Percentiles rank a stretch among this genome's conserved stretches.
Conservation (phyloP, 371 early-diverging fungal species). For the Lichtheimia hyalospora region DNA sequence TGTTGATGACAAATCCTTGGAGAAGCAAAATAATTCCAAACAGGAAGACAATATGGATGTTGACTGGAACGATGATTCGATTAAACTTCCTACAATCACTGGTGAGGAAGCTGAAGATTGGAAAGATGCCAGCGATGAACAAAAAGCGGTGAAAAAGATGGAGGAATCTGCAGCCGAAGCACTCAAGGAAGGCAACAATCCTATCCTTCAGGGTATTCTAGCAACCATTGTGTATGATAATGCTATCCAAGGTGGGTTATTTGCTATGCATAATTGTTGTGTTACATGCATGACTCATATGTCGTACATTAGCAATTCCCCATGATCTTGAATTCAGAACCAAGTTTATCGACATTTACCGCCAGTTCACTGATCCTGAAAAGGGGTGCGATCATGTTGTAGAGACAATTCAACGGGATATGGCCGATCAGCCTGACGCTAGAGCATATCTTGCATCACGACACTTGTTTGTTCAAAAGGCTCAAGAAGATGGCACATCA, state of each 20-base stretch:
- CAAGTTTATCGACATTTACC: slow-evolving; percentile 70
- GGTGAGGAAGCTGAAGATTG: slow-evolving; percentile 54
- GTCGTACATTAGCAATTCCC: slow-evolving; percentile 56
- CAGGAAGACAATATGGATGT: slow-evolving; percentile 37
- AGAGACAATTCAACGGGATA: slow-evolving; percentile 63
- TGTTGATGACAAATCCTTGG: slow-evolving; percentile 44
- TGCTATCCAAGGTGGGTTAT: slow-evolving; percentile 67
- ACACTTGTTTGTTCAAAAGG: slow-evolving; percentile 31
- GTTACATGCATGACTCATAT: background rate
- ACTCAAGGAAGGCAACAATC: slow-evolving; percentile 58
- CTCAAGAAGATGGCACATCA: slow-evolving; percentile 28
- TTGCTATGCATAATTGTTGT: background rate
- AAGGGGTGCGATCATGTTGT: slow-evolving; percentile 52
- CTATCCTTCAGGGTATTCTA: slow-evolving; percentile 79
- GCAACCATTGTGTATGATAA: slow-evolving; percentile 80
- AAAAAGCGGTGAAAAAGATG: slow-evolving; percentile 38
- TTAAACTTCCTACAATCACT: slow-evolving; percentile 58
- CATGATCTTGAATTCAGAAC: slow-evolving; percentile 73
- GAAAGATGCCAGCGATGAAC: slow-evolving; percentile 34
- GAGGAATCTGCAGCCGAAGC: slow-evolving; percentile 49
- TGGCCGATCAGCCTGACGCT: slow-evolving; percentile 56
- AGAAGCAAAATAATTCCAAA: slow-evolving; percentile 11
- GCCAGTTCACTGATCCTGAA: slow-evolving; percentile 58
- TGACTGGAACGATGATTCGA: slow-evolving; percentile 45
- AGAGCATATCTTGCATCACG: slow-evolving; percentile 63